Evolutionary conservation across 2,329 filamentous ascomycete genomes (phyloP).

Genomic region (Knufia petricola): DNA sequence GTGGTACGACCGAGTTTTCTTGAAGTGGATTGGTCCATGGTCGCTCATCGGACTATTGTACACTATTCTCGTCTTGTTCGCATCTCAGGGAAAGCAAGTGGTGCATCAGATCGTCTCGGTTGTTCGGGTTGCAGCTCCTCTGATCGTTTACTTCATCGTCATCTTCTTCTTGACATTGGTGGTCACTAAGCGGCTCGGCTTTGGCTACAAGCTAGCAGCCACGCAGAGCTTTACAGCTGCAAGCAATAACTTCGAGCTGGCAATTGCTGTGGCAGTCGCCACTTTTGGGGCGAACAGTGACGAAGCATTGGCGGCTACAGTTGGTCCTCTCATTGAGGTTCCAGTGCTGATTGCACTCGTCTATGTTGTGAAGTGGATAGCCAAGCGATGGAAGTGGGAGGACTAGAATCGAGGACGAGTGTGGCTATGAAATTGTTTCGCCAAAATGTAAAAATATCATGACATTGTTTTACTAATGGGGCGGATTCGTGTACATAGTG

Average conservation of each 20-base stretch:
- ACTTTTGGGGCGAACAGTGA: constrained; percentile 69
- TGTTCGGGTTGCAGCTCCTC: constrained; percentile 66
- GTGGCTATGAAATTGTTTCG: too few relatives aligned
- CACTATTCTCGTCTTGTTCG: constrained; percentile 79
- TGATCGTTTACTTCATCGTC: constrained; percentile 69
- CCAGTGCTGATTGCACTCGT: constrained; percentile 70
- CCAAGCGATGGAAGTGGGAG: constrained; percentile 15
- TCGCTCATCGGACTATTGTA: constrained; percentile 76
- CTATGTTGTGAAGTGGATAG: constrained; percentile 54
- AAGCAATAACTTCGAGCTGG: constrained; percentile 88
- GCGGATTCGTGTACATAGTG: too few relatives aligned
- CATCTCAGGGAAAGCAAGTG: constrained; percentile 65
- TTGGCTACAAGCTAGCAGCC: constrained; percentile 58
- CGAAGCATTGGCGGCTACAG: constrained; percentile 71
- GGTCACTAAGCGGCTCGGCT: constrained; percentile 55
- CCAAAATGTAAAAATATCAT: too few relatives aligned
- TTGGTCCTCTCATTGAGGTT: constrained; percentile 78
- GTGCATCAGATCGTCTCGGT: constrained; percentile 78
- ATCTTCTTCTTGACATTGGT: constrained; percentile 63
- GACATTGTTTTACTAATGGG: too few relatives aligned
- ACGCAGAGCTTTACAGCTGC: constrained; percentile 84
- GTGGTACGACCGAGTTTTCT: constrained; percentile 60
- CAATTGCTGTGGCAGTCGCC: constrained; percentile 78
- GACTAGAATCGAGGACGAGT: too few relatives aligned
- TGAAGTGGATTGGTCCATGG: constrained; percentile 61